Evolutionary conservation across 2,329 filamentous ascomycete genomes (phyloP).

Genomic region (Calonectria multiphialidica): DNA sequence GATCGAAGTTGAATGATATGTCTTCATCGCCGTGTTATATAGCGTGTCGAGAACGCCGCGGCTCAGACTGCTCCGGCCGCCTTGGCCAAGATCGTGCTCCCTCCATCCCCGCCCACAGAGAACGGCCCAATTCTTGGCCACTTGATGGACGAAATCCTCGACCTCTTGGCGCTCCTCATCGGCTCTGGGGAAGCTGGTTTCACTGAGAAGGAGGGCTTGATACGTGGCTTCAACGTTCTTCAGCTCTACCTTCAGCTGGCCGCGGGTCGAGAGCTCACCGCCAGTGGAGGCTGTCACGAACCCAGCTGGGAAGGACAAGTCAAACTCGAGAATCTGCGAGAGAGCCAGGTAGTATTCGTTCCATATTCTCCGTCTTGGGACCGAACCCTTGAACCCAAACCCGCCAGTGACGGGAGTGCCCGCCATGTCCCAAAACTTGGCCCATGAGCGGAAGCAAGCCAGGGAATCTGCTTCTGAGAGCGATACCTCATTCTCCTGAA

Average conservation of each 20-base stretch:
- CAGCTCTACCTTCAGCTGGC: conserved; percentile 80
- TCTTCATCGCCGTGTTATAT: conserved; percentile 91
- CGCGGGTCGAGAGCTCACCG: conserved; percentile 65
- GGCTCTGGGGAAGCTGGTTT: conserved; percentile 87
- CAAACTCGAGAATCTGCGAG: conserved; percentile 79
- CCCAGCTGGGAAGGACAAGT: conserved; percentile 70
- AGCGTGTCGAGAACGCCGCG: conserved; percentile 86
- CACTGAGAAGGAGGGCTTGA: conserved; percentile 81
- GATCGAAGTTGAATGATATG: conserved; percentile 93
- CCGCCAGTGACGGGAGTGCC: conserved; percentile 63
- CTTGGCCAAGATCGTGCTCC: conserved; percentile 83
- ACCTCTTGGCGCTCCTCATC: conserved; percentile 83
- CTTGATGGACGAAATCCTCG: conserved; percentile 83
- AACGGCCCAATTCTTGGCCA: conserved; percentile 87
- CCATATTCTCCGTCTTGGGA: conserved; percentile 80
- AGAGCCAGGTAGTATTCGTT: conserved; percentile 85
- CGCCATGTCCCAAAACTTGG: conserved; percentile 73
- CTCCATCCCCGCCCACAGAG: conserved; percentile 85
- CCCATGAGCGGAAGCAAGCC: conserved; percentile 75
- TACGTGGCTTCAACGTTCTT: conserved; percentile 84
- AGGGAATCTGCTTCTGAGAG: conserved; percentile 66
- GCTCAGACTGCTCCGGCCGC: conserved; percentile 81
- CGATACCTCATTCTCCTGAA: conserved; percentile 63
- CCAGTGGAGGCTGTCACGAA: conserved; percentile 54
- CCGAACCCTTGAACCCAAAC: conserved; percentile 68